Base-by-base conservation (phyloP, 2,329 filamentous ascomycete species). In the Periglandula ipomoeae region DNA sequence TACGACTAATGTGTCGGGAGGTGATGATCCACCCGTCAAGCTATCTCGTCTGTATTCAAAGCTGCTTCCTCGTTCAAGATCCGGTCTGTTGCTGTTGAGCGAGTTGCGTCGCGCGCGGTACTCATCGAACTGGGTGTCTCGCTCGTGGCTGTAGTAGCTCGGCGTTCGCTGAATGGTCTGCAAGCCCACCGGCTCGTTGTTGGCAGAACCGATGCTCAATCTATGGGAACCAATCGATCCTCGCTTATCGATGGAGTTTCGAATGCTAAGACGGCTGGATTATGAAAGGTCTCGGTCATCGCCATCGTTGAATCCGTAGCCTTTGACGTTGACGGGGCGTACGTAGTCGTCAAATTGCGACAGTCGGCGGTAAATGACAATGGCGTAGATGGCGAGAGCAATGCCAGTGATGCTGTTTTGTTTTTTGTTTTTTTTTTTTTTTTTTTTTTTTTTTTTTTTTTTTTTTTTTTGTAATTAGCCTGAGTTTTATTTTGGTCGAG, bases 281-380 rank as follows among this genome's bases (percentile, higher is more conserved):
- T 60, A 61, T 38, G 57, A 56, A 17, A 44, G 56, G 35, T 62
- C 58, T n/a, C 55, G 54, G 22, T 65, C 56, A 17, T 60, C 22
- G 26, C 54, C 58, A 50, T 68, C 64, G 53, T 58, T 63, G 62
- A 70, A 76, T 38, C 73, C 72, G 55, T 69, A 76, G 15, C 65
- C 61, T 54, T 76, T 76, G 51, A 71, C 64, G 60, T 77, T 74
- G 51, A 67, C 62, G 8, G 74, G 69, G 35, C 74, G 66, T 51
- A 70, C 63, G 53, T 78, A 75, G 54, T 75, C 70, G 55, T 79
- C 72, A 57, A 74, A 73, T 26, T 65, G 58, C 19, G 70, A 61
- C 11, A 77, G 62, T 15, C 73, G 70, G 45, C 70, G 71, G 61
- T 76, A 77, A 24, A 65, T 68, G 44, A 65, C 55, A 46, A 74